Percentiles rank a stretch among this genome's conserved stretches.
Conservation (phyloP, 2,329 filamentous ascomycete genomes). For the Aspergillus brasiliensis region DNA sequence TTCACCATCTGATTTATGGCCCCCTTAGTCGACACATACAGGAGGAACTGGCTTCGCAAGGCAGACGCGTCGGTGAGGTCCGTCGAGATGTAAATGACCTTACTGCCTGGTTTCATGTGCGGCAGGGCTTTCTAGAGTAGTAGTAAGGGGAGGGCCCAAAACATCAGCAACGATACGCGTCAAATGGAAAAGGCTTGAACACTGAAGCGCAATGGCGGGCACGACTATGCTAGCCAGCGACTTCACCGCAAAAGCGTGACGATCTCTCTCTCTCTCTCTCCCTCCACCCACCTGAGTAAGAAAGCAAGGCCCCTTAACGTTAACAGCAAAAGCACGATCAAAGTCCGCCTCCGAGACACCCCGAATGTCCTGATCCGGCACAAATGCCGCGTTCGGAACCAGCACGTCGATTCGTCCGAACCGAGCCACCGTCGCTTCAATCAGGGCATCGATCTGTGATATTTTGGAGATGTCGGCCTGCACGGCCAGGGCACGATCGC, state of each 20-base stretch:
- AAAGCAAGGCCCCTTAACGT: slow-evolving; percentile 62
- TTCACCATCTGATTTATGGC: slow-evolving; percentile 63
- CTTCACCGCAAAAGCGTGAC: no score
- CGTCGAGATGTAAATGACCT: slow-evolving; percentile 58
- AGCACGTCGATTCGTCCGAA: slow-evolving; percentile 63
- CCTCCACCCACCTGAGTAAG: slow-evolving; percentile 46
- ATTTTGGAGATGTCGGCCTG: slow-evolving; percentile 58
- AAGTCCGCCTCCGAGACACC: slow-evolving; percentile 55
- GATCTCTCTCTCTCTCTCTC: no score
- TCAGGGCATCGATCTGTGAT: slow-evolving; percentile 51
- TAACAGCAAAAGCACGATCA: slow-evolving; percentile 53
- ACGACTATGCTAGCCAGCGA: no score
- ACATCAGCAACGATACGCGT: no score
- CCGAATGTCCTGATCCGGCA: slow-evolving; percentile 55
- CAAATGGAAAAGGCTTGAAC: no score
- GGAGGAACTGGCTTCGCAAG: slow-evolving; percentile 50
- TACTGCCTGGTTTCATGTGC: slow-evolving; percentile 53
- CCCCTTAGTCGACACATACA: slow-evolving; percentile 61
- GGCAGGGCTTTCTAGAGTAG: slow-evolving; percentile 55
- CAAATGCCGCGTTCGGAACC: slow-evolving; percentile 58
- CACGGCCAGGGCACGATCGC: slow-evolving; percentile 54
- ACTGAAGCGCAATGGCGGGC: no score
- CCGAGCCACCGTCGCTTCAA: slow-evolving; percentile 51
- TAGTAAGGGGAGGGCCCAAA: no score
- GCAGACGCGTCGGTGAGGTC: slow-evolving; percentile 40